phyloP scores from a whole-genome alignment of 257 asterid genomes.

The Voacanga thouarsii region DNA sequence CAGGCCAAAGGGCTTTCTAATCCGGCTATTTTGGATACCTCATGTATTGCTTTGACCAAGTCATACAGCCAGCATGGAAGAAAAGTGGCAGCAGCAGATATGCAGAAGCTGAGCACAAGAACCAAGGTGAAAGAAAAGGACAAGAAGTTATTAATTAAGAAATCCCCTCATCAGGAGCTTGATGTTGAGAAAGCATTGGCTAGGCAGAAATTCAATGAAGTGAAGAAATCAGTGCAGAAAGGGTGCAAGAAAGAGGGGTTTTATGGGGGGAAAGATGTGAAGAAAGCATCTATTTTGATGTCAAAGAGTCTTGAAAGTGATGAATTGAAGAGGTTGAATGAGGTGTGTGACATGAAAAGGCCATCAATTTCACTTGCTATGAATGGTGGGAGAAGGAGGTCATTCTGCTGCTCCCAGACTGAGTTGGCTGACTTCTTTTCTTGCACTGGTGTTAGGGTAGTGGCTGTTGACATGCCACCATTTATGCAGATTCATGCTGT shows the following conservation, averaged over 20 bases:
- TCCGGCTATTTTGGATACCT: constrained; percentile 29
- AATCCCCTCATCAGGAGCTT: constrained; percentile 14
- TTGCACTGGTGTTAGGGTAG: constrained; percentile 68
- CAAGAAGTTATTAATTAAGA: constrained; percentile 8
- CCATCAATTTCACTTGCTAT: constrained; percentile 36
- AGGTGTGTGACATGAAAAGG: constrained; percentile 33
- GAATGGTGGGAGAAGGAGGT: constrained; percentile 55
- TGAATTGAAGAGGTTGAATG: constrained; percentile 24
- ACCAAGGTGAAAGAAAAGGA: constrained; percentile 38
- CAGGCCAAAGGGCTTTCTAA: constrained; percentile 28
- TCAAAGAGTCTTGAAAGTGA: constrained; percentile 33
- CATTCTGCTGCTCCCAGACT: constrained; percentile 57
- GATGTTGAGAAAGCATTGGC: constrained; percentile 25
- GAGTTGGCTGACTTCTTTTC: constrained; percentile 74
- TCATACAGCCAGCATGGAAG: constrained; percentile 56
- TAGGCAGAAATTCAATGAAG: constrained; percentile 12
- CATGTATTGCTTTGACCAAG: constrained; percentile 61
- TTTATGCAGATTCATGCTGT: constrained; percentile 96
- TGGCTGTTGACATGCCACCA: constrained; percentile 96
- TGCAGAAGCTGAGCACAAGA: constrained; percentile 28
- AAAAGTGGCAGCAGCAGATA: constrained; percentile 1
- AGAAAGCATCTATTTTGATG: constrained; percentile 35
- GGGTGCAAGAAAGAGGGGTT: constrained; percentile 19
- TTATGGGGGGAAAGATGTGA: constrained; percentile 37
- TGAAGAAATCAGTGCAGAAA: constrained; percentile 30